Base-by-base conservation (phyloP, 345 rosid species). In the Cardamine occulta region DNA sequence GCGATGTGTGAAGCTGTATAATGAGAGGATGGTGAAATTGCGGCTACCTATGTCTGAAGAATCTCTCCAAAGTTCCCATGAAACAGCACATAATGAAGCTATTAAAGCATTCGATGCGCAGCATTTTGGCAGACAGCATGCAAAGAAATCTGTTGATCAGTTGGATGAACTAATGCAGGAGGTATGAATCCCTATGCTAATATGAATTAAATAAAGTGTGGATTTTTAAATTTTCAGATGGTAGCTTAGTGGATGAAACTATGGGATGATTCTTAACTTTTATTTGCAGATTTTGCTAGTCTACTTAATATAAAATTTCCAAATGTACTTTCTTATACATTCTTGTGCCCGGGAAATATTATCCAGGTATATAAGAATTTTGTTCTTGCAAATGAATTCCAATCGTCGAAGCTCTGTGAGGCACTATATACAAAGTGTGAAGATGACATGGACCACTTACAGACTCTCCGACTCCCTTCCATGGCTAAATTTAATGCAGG, bases 401-500 rank as follows among this genome's bases (percentile, higher is more conserved):
- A 68, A 47, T 96, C 99, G 17, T 85, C 99, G 44, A 96, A 88
- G 83, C 90, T 91, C 44, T 96, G 99, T 5, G 99, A 96, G 84
- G 66, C 84, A 7, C 75, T 89, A 44, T 96, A 88, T 78, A 83
- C 90, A 45, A 87, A 42, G 73, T 96, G 99, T 45, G 99, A 96
- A 82, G 99, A 93, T 80, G 87, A 77, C 77, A 93, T 96, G 99
- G 99, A 96, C 85, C 97, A 87, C 72, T 94, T 96, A 85, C 99
- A 96, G 78, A 84, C 88, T 80, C 99, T 96, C 66, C 87, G 91
- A 68, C 98, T 93, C 80, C 99, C 99, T 79, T 91, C 99, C 49
- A 93, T 96, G 98, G 96, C 99, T 67, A 95, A 96, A 82, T 96
- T 96, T 80, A 91, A 91, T 73, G 97, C 98, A 18, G 99, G 99